A percentile compares a stretch with the other conserved stretches of the same genome.
Conservation (phyloP, 2,329 filamentous ascomycete genomes). For the Apiospora rasikravindrae region DNA sequence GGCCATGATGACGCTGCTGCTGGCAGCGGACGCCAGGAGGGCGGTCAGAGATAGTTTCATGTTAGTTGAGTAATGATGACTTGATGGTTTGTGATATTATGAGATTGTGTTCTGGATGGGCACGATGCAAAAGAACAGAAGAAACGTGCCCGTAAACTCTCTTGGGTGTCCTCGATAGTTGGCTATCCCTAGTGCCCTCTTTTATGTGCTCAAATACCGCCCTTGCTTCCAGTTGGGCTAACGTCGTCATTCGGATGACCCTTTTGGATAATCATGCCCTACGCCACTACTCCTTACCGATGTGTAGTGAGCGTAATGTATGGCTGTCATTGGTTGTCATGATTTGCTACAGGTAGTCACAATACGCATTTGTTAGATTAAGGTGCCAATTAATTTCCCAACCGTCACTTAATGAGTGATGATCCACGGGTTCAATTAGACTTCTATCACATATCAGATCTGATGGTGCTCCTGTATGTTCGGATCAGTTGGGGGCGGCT, state of each 20-base stretch:
- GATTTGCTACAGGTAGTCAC: not conserved
- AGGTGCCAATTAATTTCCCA: not conserved
- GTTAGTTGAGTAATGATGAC: no score
- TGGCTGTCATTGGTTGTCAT: not conserved
- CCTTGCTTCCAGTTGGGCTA: not conserved
- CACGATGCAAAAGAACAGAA: not conserved
- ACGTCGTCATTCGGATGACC: not conserved
- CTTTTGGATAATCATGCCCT: not conserved
- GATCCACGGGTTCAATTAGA: not conserved
- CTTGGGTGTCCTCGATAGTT: no score
- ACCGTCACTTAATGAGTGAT: not conserved
- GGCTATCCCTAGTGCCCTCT: not conserved
- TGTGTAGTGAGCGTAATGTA: no score
- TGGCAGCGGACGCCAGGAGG: constrained; percentile 22
- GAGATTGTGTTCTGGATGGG: not conserved
- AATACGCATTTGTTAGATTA: not conserved
- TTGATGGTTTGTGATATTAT: no score
- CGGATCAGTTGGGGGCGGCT: not conserved
- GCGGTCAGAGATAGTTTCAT: not conserved
- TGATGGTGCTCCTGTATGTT: not conserved
- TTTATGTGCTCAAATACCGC: not conserved
- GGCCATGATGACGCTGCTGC: not conserved
- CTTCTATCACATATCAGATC: not conserved
- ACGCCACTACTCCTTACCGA: not conserved
- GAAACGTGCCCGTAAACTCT: not conserved